Conservation (phyloP, 345 rosid genomes). For the Odontarrhena argentea region DNA sequence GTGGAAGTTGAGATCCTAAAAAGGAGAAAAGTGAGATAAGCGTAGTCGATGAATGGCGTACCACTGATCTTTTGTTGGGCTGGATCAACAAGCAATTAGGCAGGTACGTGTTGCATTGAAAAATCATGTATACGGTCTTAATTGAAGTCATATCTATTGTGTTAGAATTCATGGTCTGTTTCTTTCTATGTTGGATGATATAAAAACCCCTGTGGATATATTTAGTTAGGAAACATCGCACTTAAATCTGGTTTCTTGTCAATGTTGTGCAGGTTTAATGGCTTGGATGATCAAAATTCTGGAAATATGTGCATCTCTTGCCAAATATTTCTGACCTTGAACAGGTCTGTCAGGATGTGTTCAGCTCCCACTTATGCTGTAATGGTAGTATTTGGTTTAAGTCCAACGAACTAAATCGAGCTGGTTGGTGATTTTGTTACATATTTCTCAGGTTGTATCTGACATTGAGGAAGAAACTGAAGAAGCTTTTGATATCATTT, state of each 20-base stretch:
- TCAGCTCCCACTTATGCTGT: conserved; percentile 14
- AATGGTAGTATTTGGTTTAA: conserved; percentile 7
- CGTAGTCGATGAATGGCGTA: conserved; percentile 67
- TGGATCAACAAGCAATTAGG: conserved; percentile 90
- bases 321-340: conserved; percentile 73
- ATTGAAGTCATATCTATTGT: conserved; percentile 1
- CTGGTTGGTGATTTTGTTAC: conserved; percentile 34
- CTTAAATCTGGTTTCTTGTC: conserved; percentile 16
- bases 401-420: conserved; percentile 8
- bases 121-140: conserved; percentile 2
- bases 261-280: conserved; percentile 63
- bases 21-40: conserved; percentile 60
- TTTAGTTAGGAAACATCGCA: not conserved
- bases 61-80: conserved; percentile 77
- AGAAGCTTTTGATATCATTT: conserved; percentile 76
- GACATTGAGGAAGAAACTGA: conserved; percentile 95
- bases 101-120: conserved; percentile 54
- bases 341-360: conserved; percentile 56
- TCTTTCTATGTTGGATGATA: conserved; percentile 7
- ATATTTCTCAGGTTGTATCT: conserved; percentile 83
- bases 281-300: conserved; percentile 76
- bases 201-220: conserved; percentile 2
- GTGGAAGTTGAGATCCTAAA: conserved; percentile 64
- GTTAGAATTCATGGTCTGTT: not conserved
- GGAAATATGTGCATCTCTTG: conserved; percentile 70